A percentile compares a stretch with the other conserved stretches of the same genome.
These are phyloP conservation scores for Dendrothele bispora DNA, from an alignment of 768 basidiomycete genomes.

Conservation along the genomic window DNA sequence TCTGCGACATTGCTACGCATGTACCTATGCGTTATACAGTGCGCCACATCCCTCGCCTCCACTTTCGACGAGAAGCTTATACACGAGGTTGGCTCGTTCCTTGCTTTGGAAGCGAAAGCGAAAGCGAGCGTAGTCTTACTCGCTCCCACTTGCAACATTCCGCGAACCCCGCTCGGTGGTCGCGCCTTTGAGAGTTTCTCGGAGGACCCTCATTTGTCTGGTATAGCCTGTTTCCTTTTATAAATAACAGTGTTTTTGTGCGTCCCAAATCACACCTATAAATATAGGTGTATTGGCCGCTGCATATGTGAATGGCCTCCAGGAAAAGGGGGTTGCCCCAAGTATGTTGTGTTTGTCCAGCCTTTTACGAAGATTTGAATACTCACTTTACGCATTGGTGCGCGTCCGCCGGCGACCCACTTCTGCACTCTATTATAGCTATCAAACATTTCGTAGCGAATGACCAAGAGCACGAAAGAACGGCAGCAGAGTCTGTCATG, in stretches of 20 bases:
- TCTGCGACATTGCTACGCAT: not conserved
- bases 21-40: conserved; percentile 32
- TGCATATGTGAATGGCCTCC: conserved; percentile 69
- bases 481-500: conserved; percentile 61
- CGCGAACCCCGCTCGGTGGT: conserved; percentile 60
- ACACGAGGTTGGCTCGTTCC: conserved; percentile 51
- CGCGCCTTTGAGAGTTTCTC: conserved; percentile 74
- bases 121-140: conserved; percentile 65
- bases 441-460: conserved; percentile 78
- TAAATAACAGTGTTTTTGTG: too few species aligned
- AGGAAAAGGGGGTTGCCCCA: conserved; percentile 63
- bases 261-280: conserved; percentile 8
- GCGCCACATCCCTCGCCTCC: conserved; percentile 68
- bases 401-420: not conserved
- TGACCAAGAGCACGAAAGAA: conserved; percentile 74
- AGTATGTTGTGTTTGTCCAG: conserved; percentile 28
- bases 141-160: conserved; percentile 77
- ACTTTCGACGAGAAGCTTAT: conserved; percentile 68
- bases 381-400: too few species aligned
- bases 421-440: conserved; percentile 32
- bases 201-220: conserved; percentile 72
- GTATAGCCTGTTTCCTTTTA: conserved; percentile 25
- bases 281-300: conserved; percentile 56
- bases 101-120: conserved; percentile 65
- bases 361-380: too few species aligned